phyloP scores from a whole-genome alignment of 176 grass and related monocot genomes.

The Rhynchospora breviuscula region DNA sequence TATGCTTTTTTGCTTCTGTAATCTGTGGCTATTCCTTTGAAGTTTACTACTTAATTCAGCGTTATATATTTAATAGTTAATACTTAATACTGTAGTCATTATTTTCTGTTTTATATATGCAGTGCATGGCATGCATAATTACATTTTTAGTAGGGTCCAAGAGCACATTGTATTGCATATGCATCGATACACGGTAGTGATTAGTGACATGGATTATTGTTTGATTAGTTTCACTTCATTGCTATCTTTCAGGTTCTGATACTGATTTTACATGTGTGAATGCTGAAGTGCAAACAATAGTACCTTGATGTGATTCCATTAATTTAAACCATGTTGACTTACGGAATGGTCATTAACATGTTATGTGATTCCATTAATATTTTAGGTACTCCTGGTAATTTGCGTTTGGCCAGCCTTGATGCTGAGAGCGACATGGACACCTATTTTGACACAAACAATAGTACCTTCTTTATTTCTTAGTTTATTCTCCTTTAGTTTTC shows the following conservation, averaged over 20 bases:
- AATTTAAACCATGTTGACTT: neutral
- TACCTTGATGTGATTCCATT: no score
- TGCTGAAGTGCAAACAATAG: neutral
- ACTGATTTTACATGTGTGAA: neutral
- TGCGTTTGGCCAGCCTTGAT: neutral
- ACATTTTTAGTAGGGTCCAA: neutral
- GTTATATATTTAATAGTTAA: no score
- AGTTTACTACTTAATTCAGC: no score
- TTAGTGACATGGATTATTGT: neutral
- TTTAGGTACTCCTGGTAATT: conserved; percentile 5
- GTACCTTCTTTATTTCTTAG: neutral
- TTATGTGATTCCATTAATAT: neutral
- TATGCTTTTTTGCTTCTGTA: no score
- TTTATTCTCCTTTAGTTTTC: neutral
- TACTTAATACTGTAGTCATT: neutral
- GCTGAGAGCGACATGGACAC: neutral
- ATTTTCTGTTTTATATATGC: neutral
- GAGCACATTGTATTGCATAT: neutral
- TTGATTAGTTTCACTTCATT: neutral
- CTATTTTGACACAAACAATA: neutral
- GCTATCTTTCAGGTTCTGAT: neutral
- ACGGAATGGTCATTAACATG: neutral
- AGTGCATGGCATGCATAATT: neutral
- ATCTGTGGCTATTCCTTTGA: no score
- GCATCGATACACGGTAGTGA: no score